Evolutionary conservation across 805 yeast species (phyloP).

Genomic region (Ogataea neopini): DNA sequence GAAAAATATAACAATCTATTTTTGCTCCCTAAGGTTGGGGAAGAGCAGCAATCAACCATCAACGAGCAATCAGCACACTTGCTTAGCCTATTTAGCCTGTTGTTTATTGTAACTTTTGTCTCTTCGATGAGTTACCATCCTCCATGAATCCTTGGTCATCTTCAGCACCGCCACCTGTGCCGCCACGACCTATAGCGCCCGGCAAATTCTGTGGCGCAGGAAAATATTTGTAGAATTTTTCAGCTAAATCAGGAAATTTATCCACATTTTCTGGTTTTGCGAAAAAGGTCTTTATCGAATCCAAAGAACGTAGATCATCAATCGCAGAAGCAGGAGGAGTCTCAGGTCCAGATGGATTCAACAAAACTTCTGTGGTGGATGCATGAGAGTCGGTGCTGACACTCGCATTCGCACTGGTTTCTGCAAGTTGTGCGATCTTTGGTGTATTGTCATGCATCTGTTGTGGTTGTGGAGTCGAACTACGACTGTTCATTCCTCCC

Average conservation of each 20-base stretch:
- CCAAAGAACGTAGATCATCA: slow-evolving; percentile 16
- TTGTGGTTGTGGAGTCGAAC: background rate
- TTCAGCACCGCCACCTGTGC: slow-evolving; percentile 10
- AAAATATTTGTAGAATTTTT: slow-evolving; percentile 21
- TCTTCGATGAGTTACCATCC: background rate
- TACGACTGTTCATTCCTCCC: background rate
- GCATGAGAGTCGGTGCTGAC: background rate
- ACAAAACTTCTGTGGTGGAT: background rate
- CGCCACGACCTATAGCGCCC: slow-evolving; percentile 1
- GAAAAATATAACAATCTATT: no score
- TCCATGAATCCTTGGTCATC: background rate
- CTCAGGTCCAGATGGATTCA: background rate
- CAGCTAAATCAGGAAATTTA: slow-evolving; percentile 22
- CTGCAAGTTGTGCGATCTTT: slow-evolving; percentile 12
- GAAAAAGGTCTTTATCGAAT: slow-evolving; percentile 16
- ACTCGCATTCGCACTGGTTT: slow-evolving; percentile 6
- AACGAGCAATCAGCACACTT: no score
- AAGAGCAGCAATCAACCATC: no score
- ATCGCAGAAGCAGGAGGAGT: slow-evolving; percentile 7
- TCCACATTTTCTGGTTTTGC: slow-evolving; percentile 17
- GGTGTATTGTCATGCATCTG: slow-evolving; percentile 9
- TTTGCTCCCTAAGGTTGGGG: no score
- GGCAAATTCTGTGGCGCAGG: slow-evolving; percentile 13
- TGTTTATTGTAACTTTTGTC: background rate
- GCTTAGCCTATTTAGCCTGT: no score